Conservation (phyloP, 2,329 filamentous ascomycete genomes). For the Amesomyces nigricolor region DNA sequence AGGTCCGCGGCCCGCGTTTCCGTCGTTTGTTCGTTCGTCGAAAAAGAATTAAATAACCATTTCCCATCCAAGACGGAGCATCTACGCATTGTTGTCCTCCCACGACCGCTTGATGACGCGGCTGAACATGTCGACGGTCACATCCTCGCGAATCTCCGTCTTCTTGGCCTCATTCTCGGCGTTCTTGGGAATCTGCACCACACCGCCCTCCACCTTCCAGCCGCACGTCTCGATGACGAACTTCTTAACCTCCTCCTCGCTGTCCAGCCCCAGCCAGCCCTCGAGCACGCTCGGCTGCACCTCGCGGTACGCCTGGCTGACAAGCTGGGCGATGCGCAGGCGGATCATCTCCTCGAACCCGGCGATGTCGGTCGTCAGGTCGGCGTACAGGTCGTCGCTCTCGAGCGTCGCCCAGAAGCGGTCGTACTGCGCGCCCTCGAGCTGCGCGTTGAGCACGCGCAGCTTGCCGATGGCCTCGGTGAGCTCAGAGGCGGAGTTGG, state of each 20-base stretch:
- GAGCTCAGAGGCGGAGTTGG: slow-evolving; percentile 63
- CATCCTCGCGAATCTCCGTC: slow-evolving; percentile 89
- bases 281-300: slow-evolving; percentile 63
- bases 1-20: slow-evolving; percentile 13
- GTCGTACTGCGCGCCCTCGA: slow-evolving; percentile 84
- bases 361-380: slow-evolving; percentile 86
- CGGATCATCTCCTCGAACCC: slow-evolving; percentile 95
- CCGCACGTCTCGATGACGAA: slow-evolving; percentile 81
- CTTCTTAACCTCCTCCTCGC: slow-evolving; percentile 62
- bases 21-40: slow-evolving; percentile 1
- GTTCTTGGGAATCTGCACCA: slow-evolving; percentile 78
- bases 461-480: slow-evolving; percentile 90
- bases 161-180: slow-evolving; percentile 97
- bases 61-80: background rate
- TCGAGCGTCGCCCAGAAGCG: slow-evolving; percentile 91
- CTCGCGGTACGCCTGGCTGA: slow-evolving; percentile 75
- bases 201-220: slow-evolving; percentile 66
- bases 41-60: slow-evolving; percentile 8
- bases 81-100: slow-evolving; percentile 67
- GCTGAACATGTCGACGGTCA: slow-evolving; percentile 81
- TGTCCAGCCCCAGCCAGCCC: slow-evolving; percentile 66
- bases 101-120: slow-evolving; percentile 78
- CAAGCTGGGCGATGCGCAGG: slow-evolving; percentile 79
- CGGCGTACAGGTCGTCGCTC: slow-evolving; percentile 90
- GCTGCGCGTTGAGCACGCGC: slow-evolving; percentile 73